Conservation (phyloP, 495 filamentous ascomycete genomes). For the Hypoxylon cercidicola region DNA sequence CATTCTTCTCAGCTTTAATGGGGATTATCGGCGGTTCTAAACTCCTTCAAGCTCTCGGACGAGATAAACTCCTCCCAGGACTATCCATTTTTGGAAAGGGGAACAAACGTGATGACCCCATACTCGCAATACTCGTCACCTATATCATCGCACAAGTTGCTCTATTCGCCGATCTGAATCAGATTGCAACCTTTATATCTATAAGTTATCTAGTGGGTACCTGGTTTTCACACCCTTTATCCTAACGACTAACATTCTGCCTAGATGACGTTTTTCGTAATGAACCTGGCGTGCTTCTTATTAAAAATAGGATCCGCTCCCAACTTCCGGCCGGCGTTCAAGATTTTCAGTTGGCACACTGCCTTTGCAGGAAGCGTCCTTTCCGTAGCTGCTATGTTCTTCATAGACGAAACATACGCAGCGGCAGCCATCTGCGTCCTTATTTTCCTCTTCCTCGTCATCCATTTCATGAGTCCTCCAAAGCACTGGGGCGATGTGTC, state of each 20-base stretch:
- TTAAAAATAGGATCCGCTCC: constrained; percentile 93
- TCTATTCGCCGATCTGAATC: constrained; percentile 86
- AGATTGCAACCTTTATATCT: constrained; percentile 86
- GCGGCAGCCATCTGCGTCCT: constrained; percentile 77
- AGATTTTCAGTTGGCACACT: constrained; percentile 88
- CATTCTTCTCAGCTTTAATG: constrained; percentile 88
- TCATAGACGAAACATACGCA: constrained; percentile 86
- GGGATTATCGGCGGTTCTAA: constrained; percentile 90
- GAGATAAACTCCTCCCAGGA: constrained; percentile 83
- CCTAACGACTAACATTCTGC: constrained; percentile 8
- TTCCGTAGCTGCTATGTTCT: constrained; percentile 85
- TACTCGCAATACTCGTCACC: constrained; percentile 79
- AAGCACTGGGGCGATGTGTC: constrained; percentile 93
- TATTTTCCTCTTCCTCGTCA: constrained; percentile 79
- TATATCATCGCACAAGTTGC: constrained; percentile 80
- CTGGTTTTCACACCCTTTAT: constrained; percentile 8
- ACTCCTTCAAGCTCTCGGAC: constrained; percentile 83
- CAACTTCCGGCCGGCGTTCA: constrained; percentile 89
- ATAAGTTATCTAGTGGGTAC: constrained; percentile 85
- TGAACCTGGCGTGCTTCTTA: constrained; percentile 86
- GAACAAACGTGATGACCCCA: constrained; percentile 79
- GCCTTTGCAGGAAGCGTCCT: constrained; percentile 77
- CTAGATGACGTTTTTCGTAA: constrained; percentile 76
- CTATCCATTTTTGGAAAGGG: constrained; percentile 80
- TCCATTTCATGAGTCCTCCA: constrained; percentile 85